Evolutionary conservation across 2,329 filamentous ascomycete species (phyloP).

Genomic region (Calonectria hawksworthii): DNA sequence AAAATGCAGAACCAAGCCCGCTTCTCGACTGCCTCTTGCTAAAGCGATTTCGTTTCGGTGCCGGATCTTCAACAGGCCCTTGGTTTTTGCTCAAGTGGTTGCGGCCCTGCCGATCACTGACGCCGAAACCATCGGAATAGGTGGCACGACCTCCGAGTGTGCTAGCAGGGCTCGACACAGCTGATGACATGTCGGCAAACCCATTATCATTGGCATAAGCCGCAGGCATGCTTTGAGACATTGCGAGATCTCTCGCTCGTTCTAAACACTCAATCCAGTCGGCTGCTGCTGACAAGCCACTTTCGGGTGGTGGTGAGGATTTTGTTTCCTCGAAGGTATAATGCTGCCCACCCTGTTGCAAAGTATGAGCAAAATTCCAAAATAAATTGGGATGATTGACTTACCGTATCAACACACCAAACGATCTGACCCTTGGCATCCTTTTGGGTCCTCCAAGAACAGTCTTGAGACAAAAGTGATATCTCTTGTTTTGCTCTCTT

Average conservation of each 20-base stretch:
- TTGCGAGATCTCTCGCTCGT: conserved; percentile 85
- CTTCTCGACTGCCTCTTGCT: conserved; percentile 96
- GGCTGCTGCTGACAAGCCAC: conserved; percentile 78
- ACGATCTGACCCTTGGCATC: conserved; percentile 90
- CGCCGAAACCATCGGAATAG: conserved; percentile 64
- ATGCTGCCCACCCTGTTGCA: conserved; percentile 83
- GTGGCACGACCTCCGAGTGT: conserved; percentile 74
- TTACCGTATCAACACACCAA: conserved; percentile 95
- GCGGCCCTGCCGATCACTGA: conserved; percentile 67
- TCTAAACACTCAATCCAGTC: conserved; percentile 95
- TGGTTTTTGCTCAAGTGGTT: conserved; percentile 73
- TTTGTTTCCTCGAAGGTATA: conserved; percentile 96
- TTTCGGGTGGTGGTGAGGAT: conserved; percentile 68
- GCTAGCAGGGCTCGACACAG: conserved; percentile 82
- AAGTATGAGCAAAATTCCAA: conserved; percentile 7
- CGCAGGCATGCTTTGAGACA: conserved; percentile 77
- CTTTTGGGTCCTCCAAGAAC: conserved; percentile 82
- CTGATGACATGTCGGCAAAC: conserved; percentile 78
- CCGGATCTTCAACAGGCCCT: conserved; percentile 65
- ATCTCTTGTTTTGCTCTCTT: conserved; percentile 96
- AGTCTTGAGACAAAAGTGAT: conserved; percentile 82
- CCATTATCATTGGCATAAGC: conserved; percentile 77
- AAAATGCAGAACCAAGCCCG: conserved; percentile 92
- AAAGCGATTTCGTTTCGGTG: conserved; percentile 76
- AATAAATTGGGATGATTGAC: conserved; percentile 53